Conservation (phyloP, 192 early-diverging fungal species). For the Umbelopsis isabellina region DNA sequence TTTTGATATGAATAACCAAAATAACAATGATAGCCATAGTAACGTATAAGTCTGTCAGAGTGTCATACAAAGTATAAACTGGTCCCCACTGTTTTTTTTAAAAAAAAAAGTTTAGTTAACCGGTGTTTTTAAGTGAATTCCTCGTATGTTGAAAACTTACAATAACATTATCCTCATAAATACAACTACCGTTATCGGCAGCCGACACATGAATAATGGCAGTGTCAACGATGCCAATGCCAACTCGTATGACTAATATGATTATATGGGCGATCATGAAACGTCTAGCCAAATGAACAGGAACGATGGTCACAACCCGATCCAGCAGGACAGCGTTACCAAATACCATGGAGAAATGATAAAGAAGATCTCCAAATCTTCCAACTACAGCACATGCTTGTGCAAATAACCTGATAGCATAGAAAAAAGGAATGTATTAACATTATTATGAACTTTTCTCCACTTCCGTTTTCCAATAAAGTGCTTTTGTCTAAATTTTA, state of each 20-base stretch:
- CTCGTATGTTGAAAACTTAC: conserved; percentile 11
- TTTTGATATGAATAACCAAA: conserved; percentile 26
- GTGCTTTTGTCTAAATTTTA: neutral
- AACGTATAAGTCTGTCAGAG: conserved; percentile 32
- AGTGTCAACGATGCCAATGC: conserved; percentile 23
- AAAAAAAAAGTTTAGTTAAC: conserved; percentile 1
- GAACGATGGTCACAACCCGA: conserved; percentile 27
- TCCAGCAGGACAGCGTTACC: conserved; percentile 23
- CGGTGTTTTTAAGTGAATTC: neutral
- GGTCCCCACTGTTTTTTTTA: conserved; percentile 32
- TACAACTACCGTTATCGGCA: conserved; percentile 12
- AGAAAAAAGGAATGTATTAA: neutral
- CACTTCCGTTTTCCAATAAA: too few relatives aligned
- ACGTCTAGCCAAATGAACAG: conserved; percentile 19
- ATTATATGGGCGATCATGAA: neutral
- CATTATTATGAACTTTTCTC: too few relatives aligned
- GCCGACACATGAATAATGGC: conserved; percentile 15
- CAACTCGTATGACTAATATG: neutral
- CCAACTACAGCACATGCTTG: conserved; percentile 19
- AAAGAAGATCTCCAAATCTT: conserved; percentile 30
- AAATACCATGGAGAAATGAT: conserved; percentile 31
- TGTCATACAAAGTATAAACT: conserved; percentile 35
- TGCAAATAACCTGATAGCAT: conserved; percentile 6
- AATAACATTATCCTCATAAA: conserved; percentile 30
- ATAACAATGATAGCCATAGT: conserved; percentile 25